A percentile compares a stretch with the other conserved stretches of the same genome.
phyloP scores from a whole-genome alignment of 2,329 filamentous ascomycete species.

The Cercospora brassicicola region DNA sequence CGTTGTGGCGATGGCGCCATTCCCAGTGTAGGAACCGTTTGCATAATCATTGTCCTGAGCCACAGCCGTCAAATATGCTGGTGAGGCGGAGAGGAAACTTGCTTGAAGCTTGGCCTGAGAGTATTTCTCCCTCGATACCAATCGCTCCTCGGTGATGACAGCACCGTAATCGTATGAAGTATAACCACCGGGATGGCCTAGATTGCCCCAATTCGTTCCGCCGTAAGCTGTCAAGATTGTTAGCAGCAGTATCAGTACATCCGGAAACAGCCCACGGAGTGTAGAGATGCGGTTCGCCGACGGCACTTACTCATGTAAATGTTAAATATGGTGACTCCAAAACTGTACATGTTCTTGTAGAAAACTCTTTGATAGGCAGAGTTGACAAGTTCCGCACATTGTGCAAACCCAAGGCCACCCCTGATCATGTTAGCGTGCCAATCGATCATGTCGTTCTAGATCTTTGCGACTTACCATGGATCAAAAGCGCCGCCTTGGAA shows the following conservation, averaged over 20 bases:
- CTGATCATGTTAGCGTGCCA: neutral
- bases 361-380: conserved; percentile 76
- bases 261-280: neutral
- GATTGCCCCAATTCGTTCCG: conserved; percentile 81
- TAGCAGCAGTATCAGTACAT: neutral
- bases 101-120: conserved; percentile 74
- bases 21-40: conserved; percentile 55
- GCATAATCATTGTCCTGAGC: conserved; percentile 52
- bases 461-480: conserved; percentile 53
- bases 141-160: conserved; percentile 68
- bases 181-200: conserved; percentile 65
- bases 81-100: conserved; percentile 72
- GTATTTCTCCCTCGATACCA: conserved; percentile 71
- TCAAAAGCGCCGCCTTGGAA: conserved; percentile 59
- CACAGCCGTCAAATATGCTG: conserved; percentile 64
- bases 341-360: conserved; percentile 58
- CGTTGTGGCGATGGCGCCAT: conserved; percentile 58
- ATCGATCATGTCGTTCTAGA: neutral
- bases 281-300: neutral
- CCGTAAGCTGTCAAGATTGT: conserved; percentile 55
- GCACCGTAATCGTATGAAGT: conserved; percentile 63
- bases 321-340: conserved; percentile 65
- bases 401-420: conserved; percentile 67
- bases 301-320: conserved; percentile 62
- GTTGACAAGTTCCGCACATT: conserved; percentile 66